Evolutionary conservation across 768 basidiomycete species (phyloP).

Genomic region (Amanita fuliginea): DNA sequence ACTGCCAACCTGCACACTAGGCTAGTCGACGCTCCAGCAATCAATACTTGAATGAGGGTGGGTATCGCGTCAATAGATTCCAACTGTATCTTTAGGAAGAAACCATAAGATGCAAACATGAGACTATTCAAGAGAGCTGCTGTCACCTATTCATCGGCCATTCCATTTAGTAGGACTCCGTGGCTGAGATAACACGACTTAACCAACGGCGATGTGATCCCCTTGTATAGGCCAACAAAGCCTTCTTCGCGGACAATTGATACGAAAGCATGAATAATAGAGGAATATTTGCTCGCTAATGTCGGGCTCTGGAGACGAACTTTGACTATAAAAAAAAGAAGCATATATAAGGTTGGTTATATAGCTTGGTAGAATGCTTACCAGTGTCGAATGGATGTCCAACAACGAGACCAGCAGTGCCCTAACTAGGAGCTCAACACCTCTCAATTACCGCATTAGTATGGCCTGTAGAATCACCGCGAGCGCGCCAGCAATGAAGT

Average conservation of each 20-base stretch:
- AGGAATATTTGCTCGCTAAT: constrained; percentile 44
- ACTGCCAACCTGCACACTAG: constrained; percentile 70
- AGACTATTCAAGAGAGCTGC: constrained; percentile 76
- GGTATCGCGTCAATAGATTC: constrained; percentile 36
- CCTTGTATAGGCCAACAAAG: constrained; percentile 61
- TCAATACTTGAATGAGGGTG: constrained; percentile 55
- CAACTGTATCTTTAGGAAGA: constrained; percentile 62
- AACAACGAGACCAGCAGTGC: constrained; percentile 53
- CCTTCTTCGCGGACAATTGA: constrained; percentile 66
- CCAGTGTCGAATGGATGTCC: constrained; percentile 71
- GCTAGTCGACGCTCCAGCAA: constrained; percentile 77
- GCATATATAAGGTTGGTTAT: neutral
- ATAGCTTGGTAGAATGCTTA: constrained; percentile 4
- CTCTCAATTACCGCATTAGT: neutral
- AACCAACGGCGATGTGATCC: constrained; percentile 74
- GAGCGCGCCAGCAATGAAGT: constrained; percentile 73
- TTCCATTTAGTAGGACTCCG: neutral
- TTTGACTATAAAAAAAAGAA: constrained; percentile 62
- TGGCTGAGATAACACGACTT: constrained; percentile 11
- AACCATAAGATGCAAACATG: constrained; percentile 77
- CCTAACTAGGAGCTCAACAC: constrained; percentile 19
- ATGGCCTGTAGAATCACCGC: constrained; percentile 21
- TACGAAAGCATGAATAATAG: constrained; percentile 51
- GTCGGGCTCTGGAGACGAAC: constrained; percentile 66
- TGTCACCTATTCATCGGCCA: constrained; percentile 34